Evolutionary conservation across 2,329 filamentous ascomycete genomes (phyloP).

Genomic region (Neurospora sp.): DNA sequence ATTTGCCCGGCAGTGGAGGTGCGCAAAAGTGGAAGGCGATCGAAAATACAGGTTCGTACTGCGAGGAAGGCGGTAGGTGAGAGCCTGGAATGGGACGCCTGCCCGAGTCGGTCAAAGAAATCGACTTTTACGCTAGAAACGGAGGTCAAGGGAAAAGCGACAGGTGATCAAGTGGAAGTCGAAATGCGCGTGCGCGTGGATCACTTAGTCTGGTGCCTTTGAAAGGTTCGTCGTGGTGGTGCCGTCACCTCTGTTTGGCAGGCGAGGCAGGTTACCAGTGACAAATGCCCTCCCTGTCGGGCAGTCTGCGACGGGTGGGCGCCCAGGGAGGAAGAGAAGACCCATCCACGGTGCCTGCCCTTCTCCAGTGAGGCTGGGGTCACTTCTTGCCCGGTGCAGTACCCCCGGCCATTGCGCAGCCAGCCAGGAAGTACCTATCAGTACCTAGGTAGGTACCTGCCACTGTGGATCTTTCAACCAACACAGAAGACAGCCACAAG

Average conservation of each 20-base stretch:
- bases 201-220: neutral
- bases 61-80: neutral
- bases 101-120: neutral
- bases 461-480: neutral
- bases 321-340: neutral
- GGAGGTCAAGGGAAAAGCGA: neutral
- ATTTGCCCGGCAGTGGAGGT: neutral
- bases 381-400: neutral
- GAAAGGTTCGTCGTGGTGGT: neutral
- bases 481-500: neutral
- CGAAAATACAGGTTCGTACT: neutral
- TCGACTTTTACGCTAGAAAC: neutral
- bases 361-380: neutral
- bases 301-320: neutral
- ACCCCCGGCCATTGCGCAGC: neutral
- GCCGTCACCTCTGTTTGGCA: neutral
- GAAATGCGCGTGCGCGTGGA: neutral
- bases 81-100: neutral
- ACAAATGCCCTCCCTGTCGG: neutral
- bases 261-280: neutral
- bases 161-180: neutral
- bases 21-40: neutral
- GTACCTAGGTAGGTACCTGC: neutral
- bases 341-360: neutral
- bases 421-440: neutral